Evolutionary conservation across 1,139 yeast genomes (phyloP).

Genomic region (Candida sanyaensis): DNA sequence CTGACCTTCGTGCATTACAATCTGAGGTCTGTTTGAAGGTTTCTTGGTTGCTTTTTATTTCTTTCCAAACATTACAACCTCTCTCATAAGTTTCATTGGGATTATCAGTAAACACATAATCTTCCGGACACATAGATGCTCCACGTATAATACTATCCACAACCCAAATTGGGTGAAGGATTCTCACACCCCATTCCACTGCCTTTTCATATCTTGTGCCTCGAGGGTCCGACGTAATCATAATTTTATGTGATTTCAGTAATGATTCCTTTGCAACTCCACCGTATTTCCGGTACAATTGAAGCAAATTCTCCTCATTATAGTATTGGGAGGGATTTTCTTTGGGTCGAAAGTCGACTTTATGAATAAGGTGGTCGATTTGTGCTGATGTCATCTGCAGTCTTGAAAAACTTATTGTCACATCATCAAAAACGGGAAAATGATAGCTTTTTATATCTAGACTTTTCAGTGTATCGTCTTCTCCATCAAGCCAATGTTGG

Average conservation of each 20-base stretch:
- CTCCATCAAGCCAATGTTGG: slow-evolving; percentile 56
- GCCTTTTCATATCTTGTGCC: slow-evolving; percentile 72
- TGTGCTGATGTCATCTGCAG: slow-evolving; percentile 23
- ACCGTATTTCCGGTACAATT: slow-evolving; percentile 51
- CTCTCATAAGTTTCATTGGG: slow-evolving; percentile 34
- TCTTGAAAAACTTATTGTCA: slow-evolving; percentile 56
- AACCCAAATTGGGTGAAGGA: slow-evolving; percentile 78
- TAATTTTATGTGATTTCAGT: slow-evolving; percentile 49
- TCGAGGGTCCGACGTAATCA: slow-evolving; percentile 51
- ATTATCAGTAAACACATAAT: slow-evolving; percentile 35
- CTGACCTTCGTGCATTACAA: slow-evolving; percentile 17
- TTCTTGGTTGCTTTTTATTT: slow-evolving; percentile 12
- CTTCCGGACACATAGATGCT: slow-evolving; percentile 54
- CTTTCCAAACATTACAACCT: slow-evolving; percentile 57
- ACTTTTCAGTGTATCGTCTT: slow-evolving; percentile 22
- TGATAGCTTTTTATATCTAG: slow-evolving; percentile 24
- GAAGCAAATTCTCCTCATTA: slow-evolving; percentile 22
- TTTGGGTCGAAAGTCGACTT: slow-evolving; percentile 6
- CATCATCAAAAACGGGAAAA: slow-evolving; percentile 49
- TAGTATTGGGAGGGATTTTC: slow-evolving; percentile 25
- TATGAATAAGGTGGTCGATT: slow-evolving; percentile 10
- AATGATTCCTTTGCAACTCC: slow-evolving; percentile 63
- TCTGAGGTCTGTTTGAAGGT: slow-evolving; percentile 7
- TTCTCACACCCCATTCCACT: slow-evolving; percentile 64
- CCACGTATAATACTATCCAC: slow-evolving; percentile 61